Evolutionary conservation across 306 rosid genomes (phyloP).

Genomic region (Ochetophila trinervis): DNA sequence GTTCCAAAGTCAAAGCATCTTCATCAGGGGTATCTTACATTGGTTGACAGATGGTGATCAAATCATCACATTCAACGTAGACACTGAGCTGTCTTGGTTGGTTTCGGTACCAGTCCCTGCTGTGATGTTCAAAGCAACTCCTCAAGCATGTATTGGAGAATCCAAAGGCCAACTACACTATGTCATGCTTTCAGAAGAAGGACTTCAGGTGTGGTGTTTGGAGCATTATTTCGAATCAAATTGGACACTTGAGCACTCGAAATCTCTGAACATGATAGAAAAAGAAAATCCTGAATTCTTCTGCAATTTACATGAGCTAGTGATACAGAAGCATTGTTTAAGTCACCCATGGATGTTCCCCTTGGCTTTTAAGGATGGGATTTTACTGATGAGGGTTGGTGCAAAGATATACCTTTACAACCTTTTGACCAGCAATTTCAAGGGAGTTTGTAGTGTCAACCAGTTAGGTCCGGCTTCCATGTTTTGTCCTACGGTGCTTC

Average conservation of each 20-base stretch:
- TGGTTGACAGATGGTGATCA: constrained; percentile 53
- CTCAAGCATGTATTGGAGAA: constrained; percentile 60
- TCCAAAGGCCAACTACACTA: constrained; percentile 40
- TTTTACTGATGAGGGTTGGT: constrained; percentile 43
- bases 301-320: constrained; percentile 31
- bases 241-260: constrained; percentile 40
- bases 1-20: constrained; percentile 38
- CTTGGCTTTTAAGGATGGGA: constrained; percentile 46
- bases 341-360: constrained; percentile 52
- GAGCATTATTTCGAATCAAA: constrained; percentile 50
- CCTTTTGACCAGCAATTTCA: constrained; percentile 25
- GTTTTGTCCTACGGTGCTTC: constrained; percentile 37
- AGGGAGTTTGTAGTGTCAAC: constrained; percentile 28
- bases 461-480: constrained; percentile 35
- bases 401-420: constrained; percentile 34
- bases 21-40: constrained; percentile 37
- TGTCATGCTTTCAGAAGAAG: constrained; percentile 51
- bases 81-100: constrained; percentile 46
- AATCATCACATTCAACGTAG: constrained; percentile 46
- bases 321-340: constrained; percentile 4
- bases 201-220: constrained; percentile 55
- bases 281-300: constrained; percentile 33
- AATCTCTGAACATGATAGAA: constrained; percentile 43
- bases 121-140: constrained; percentile 24
- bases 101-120: constrained; percentile 43